Evolutionary conservation across 148 eudicot genomes (phyloP), one percentile per base, ranked within the genome.

Genomic region (Persicaria maculosa): DNA sequence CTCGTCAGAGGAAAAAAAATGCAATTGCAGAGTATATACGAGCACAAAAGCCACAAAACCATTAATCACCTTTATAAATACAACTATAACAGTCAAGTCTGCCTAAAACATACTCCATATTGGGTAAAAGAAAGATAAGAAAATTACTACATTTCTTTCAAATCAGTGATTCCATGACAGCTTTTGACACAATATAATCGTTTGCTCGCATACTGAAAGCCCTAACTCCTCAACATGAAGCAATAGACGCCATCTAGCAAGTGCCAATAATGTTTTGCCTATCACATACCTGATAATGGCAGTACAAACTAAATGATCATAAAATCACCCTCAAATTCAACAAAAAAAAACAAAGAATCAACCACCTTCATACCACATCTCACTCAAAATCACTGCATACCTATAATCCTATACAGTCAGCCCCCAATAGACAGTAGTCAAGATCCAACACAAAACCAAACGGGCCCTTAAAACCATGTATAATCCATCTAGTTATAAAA

Each of bases 361-460:
- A 31, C 36, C 36, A 31, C 36, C n/a, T 6, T 65, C 47, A 36
- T 17, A 65, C 70, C 45, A 12, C 17, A 36, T 9, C 65, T 16
- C 47, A 65, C 70, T 65, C 70, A 65, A 65, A 64, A 65, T 16
- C 17, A 65, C 70, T 43, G 19, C 70, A 40, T 31, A 31, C 46
- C 1, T 31, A 31, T 31, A 31, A 31, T 31, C 36, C 36, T 31
- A 31, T 1, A 31, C 36, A 31, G 36, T 31, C 36, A 31, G 36
- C 0, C 36, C 36, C 36, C 36, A 31, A 31, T 2, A 31, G 36
- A 31, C 36, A 31, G 46, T 6, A 11, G 7, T 64, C 46, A 43
- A 65, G 70, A 65, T 40, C 70, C 17, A 14, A 65, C 8, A 7
- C 36, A 58, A 58, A 5, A 3, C 64, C 64, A 58, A 20, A 20